Evolutionary conservation across 768 basidiomycete species (phyloP).

Genomic region (Suillus fuscotomentosus): DNA sequence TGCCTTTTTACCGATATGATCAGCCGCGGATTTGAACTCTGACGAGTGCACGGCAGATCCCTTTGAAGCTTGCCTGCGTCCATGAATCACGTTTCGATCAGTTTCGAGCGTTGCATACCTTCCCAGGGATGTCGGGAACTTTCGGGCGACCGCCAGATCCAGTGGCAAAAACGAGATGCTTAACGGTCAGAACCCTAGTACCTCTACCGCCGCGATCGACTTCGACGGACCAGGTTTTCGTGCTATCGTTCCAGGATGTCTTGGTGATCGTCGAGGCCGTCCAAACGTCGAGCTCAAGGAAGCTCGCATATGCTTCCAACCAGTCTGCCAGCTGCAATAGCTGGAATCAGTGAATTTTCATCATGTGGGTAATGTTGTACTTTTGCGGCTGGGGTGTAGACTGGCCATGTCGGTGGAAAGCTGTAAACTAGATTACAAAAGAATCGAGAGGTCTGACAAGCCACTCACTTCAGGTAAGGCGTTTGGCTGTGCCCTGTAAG

Average conservation of each 20-base stretch:
- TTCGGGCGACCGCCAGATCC: slow-evolving; percentile 47
- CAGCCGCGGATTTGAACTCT: slow-evolving; percentile 44
- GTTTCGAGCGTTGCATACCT: neutral
- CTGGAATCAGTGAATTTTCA: neutral
- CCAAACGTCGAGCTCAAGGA: slow-evolving; percentile 66
- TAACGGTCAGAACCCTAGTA: slow-evolving; percentile 36
- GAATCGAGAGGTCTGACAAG: neutral
- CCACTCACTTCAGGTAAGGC: slow-evolving; percentile 50
- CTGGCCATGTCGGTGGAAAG: slow-evolving; percentile 56
- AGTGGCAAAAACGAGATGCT: slow-evolving; percentile 57
- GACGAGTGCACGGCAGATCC: slow-evolving; percentile 53
- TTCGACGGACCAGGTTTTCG: slow-evolving; percentile 44
- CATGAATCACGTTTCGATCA: neutral
- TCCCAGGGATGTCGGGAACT: slow-evolving; percentile 38
- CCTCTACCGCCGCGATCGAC: slow-evolving; percentile 33
- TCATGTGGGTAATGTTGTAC: slow-evolving; percentile 17
- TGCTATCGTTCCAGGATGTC: slow-evolving; percentile 35
- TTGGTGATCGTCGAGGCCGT: slow-evolving; percentile 43
- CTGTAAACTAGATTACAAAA: slow-evolving; percentile 21
- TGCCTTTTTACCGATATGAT: slow-evolving; percentile 60
- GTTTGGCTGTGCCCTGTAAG: slow-evolving; percentile 50
- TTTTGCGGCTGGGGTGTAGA: slow-evolving; percentile 50
- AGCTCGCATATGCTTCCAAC: slow-evolving; percentile 60
- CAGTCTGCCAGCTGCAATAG: slow-evolving; percentile 54
- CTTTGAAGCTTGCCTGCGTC: slow-evolving; percentile 49